phyloP scores from a whole-genome alignment of 2,329 filamentous ascomycete genomes.

The Fusarium brachygibbosum region DNA sequence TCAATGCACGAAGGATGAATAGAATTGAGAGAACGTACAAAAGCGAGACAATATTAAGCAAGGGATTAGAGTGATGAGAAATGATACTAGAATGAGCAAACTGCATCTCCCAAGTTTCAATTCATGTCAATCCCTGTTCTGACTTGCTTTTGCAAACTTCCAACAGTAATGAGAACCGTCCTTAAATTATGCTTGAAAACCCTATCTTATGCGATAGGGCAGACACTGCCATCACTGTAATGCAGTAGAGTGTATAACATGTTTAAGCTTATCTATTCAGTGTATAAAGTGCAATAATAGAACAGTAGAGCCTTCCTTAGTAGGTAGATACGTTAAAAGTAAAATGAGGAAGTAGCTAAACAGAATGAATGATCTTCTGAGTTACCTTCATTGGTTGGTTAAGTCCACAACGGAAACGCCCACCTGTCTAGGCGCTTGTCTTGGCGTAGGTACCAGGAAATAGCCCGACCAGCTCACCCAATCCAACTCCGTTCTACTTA shows the following conservation, averaged over 20 bases:
- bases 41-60: conserved; percentile 1
- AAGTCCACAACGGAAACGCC: conserved; percentile 31
- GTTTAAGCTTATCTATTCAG: neutral
- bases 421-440: conserved; percentile 22
- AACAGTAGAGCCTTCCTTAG: neutral
- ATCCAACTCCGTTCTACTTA: conserved; percentile 12
- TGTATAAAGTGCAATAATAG: neutral
- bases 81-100: neutral
- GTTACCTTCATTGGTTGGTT: conserved; percentile 2
- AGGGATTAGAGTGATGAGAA: neutral
- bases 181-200: neutral
- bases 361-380: neutral
- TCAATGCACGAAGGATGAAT: conserved; percentile 22
- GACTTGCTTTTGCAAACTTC: conserved; percentile 5
- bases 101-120: neutral
- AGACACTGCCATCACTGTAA: neutral
- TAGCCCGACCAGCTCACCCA: conserved; percentile 17
- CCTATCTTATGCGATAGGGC: neutral
- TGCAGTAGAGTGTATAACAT: neutral
- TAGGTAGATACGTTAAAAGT: neutral
- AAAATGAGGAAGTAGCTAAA: conserved; percentile 13
- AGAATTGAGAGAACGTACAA: conserved; percentile 11
- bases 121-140: neutral
- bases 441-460: conserved; percentile 34
- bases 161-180: neutral